Percentiles rank a stretch among this genome's conserved stretches.
Conservation (phyloP, 2,329 filamentous ascomycete genomes). For the Arthroderma sp. region DNA sequence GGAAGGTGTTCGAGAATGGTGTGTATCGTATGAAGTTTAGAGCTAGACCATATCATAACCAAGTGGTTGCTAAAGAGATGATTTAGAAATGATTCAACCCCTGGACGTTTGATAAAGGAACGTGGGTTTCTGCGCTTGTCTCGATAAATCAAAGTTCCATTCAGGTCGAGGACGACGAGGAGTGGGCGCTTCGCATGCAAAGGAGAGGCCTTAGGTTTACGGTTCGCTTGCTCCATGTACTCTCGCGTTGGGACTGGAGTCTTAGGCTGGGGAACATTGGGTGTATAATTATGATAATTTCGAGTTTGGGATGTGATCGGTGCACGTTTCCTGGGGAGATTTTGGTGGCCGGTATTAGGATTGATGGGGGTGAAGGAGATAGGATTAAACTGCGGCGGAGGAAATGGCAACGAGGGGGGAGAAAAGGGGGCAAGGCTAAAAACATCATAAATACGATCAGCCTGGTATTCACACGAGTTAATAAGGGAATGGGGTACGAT, state of each 20-base stretch:
- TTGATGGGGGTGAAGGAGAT: slow-evolving; percentile 3
- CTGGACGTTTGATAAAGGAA: slow-evolving; percentile 52
- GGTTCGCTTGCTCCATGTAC: slow-evolving; percentile 48
- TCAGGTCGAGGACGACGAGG: slow-evolving; percentile 80
- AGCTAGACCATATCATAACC: slow-evolving; percentile 87
- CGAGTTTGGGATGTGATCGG: background rate
- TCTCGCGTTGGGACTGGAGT: slow-evolving; percentile 46
- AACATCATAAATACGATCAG: too few species aligned
- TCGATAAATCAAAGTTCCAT: slow-evolving; percentile 75
- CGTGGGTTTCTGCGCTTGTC: slow-evolving; percentile 39
- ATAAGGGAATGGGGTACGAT: too few species aligned
- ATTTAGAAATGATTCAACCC: slow-evolving; percentile 54
- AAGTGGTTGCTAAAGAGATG: slow-evolving; percentile 63
- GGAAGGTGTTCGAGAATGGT: slow-evolving; percentile 49
- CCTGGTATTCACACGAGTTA: too few species aligned
- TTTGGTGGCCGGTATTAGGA: background rate
- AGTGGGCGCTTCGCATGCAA: slow-evolving; percentile 45
- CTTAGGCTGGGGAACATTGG: slow-evolving; percentile 17
- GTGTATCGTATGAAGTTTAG: slow-evolving; percentile 57
- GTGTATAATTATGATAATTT: too few species aligned
- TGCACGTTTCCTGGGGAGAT: background rate
- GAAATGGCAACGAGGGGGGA: background rate
- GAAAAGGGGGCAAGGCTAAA: background rate
- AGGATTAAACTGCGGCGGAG: background rate
- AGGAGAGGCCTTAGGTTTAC: slow-evolving; percentile 23